Base-by-base conservation (phyloP, 208 protist species). In the Acanthamoeba healyi region DNA sequence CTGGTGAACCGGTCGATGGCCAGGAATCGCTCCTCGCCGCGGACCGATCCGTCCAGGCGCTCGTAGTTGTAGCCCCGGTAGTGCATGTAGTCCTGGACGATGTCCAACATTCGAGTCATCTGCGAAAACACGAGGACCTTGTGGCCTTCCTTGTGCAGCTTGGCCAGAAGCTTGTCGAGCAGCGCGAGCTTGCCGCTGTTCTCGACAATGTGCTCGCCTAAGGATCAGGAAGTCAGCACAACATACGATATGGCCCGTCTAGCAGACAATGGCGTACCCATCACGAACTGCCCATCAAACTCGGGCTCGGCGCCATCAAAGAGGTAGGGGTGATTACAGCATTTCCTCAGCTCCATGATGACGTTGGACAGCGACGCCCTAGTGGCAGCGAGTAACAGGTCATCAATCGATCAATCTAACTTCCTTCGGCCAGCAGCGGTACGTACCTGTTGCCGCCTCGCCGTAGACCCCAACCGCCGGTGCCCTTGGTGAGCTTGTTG, bases 101-200 rank as follows among this genome's bases (percentile, higher is more conserved):
- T 95, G 94, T 99, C 98, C 1, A 99, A 94, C 95, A 99, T 98
- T 26, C 72, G 65, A 9, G 98, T 94, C 97, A 99, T 99, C 89
- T 99, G 98, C 12, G 96, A 98, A 87, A 99, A 99, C 38, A 99
- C 96, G 3, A 99, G 96, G 9, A 99, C 98, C 63, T 98, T 95
- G 94, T 99, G 98, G 17, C 98, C 98, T 1, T 94, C 94, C 24
- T 96, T 95, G 61, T 97, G 95, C 26, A 99, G 95, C 26, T 97
- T 67, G 5, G 95, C 44, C 12, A 99, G 96, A 15, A 99, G 94
- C 72, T 98, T 98, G 94, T 99, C 98, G 0, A 99, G 95, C 15
- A 99, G 84, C 14, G 98, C 93, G 63, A 99, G 88, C 96, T 99
- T 99, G 7, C 98, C 97, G 36, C 94, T 96, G 44, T 61, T 77